Evolutionary conservation across 179 eudicot species (phyloP), one percentile per base, ranked within the genome.

Genomic region (Silene coronaria): DNA sequence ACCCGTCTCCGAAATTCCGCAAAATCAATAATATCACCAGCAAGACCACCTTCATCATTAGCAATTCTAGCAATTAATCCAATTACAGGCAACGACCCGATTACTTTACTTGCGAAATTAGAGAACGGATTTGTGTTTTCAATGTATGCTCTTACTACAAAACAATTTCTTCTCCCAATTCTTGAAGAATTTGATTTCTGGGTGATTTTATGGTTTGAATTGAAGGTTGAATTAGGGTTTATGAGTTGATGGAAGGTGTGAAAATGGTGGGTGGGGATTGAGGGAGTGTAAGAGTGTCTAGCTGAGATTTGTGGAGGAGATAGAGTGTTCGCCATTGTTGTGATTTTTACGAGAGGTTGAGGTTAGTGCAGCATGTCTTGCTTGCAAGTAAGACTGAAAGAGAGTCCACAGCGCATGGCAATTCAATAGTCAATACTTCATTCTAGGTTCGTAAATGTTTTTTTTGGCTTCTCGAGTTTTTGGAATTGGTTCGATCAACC

Each of bases 1-100:
- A 90, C 92, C 62, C 92, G 74, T 73, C 96, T 81, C 32, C 96
- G 58, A 79, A 90, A 90, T 85, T 90, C 96, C 0, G 96, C 96
- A 75, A 90, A 90, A 79, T 90, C 96, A 61, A 90, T 77, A 10
- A 85, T 82, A 70, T 90, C 96, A 14, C 87, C 89, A 74, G 87
- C 92, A 55, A 90, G 74, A 5, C 96, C 96, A 17, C 96, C 96
- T 80, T 87, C 92, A 68, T 89, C 92, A 27, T 77, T 90, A 1
- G 84, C 26, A 71, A 90, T 89, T 45, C 96, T 79, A n/a, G 96
- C 92, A 1, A 90, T 73, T 17, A 90, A 87, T 1, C 96, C 96
- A 57, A 90, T 34, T 0, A 90, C 81, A 21, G 96, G 96, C 13
- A 90, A 81, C n/a, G 92, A 80, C 1, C 92, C 96, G 24, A 90